Evolutionary conservation across 2,329 filamentous ascomycete genomes (phyloP).

Genomic region (Blastomyces gilchristii): DNA sequence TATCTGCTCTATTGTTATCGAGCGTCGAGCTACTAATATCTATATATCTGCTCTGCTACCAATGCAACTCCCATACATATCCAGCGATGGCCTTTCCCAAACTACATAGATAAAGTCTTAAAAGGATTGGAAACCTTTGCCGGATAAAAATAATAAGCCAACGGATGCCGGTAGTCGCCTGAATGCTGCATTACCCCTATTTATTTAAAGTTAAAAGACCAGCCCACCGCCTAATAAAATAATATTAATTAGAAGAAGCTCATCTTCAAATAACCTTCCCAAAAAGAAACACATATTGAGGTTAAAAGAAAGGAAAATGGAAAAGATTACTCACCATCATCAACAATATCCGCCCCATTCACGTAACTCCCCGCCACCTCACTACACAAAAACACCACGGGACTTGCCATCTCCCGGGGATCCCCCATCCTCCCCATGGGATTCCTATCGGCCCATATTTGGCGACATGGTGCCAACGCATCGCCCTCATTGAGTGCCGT

Average conservation of each 20-base stretch:
- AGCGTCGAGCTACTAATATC: neutral
- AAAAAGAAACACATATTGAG: too few species aligned
- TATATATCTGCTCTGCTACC: neutral
- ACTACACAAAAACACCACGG: slow-evolving; percentile 51
- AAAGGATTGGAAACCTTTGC: neutral
- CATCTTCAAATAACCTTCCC: too few species aligned
- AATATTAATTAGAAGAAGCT: neutral
- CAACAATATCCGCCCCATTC: slow-evolving; percentile 56
- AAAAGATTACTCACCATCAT: slow-evolving; percentile 45
- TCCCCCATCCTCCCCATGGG: slow-evolving; percentile 56
- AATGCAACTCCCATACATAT: neutral
- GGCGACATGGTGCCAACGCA: slow-evolving; percentile 44
- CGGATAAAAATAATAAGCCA: neutral
- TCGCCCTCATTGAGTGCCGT: slow-evolving; percentile 61
- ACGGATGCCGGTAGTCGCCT: neutral
- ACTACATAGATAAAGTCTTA: neutral
- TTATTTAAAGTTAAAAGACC: neutral
- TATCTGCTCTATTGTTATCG: neutral
- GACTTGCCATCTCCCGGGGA: slow-evolving; percentile 53
- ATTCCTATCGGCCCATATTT: slow-evolving; percentile 49
- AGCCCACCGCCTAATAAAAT: slow-evolving; percentile 5
- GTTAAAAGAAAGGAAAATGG: too few species aligned
- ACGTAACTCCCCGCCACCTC: slow-evolving; percentile 48
- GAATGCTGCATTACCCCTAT: neutral
- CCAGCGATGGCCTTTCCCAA: neutral